A percentile compares a stretch with the other conserved stretches of the same genome.
These are phyloP conservation scores for Willaertia magna DNA, from an alignment of 208 protist species.

Conservation along the genomic window DNA sequence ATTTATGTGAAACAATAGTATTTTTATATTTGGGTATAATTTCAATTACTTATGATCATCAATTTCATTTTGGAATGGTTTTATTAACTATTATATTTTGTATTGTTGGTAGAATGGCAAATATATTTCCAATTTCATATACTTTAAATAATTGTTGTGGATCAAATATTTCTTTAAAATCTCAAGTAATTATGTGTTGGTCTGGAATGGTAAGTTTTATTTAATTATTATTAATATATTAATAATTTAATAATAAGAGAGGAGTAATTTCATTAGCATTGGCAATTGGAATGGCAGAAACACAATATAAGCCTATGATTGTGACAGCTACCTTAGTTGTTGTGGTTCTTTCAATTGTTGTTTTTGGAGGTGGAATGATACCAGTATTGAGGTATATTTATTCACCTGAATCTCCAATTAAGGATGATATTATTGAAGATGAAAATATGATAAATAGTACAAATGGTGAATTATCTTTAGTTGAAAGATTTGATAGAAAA, in stretches of 20 bases:
- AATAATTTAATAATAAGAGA: too few species aligned
- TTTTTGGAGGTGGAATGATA: constrained; percentile 3
- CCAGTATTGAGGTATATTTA: not conserved
- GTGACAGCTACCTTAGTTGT: constrained; percentile 5
- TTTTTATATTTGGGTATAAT: constrained; percentile 44
- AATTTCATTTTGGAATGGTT: constrained; percentile 21
- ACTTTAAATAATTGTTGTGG: constrained; percentile 28
- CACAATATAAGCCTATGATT: not conserved
- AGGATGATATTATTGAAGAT: too few species aligned
- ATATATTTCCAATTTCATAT: constrained; percentile 34
- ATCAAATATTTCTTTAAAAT: constrained; percentile 24
- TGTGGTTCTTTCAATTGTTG: not conserved
- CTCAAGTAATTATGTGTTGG: constrained; percentile 41
- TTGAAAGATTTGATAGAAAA: too few species aligned
- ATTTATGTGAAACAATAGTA: constrained; percentile 35
- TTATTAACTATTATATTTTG: constrained; percentile 12
- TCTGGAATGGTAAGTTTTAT: too few species aligned
- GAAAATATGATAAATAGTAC: too few species aligned
- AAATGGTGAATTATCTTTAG: too few species aligned
- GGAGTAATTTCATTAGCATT: constrained; percentile 47
- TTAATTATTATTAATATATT: too few species aligned
- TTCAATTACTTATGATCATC: constrained; percentile 16
- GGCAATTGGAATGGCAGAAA: not conserved
- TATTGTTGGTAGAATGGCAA: constrained; percentile 24
- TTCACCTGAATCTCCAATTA: too few species aligned